Percentiles rank a stretch among this genome's conserved stretches.
Conservation (phyloP, 352 stramenopile genomes). For the Phytophthora niederhauseri region DNA sequence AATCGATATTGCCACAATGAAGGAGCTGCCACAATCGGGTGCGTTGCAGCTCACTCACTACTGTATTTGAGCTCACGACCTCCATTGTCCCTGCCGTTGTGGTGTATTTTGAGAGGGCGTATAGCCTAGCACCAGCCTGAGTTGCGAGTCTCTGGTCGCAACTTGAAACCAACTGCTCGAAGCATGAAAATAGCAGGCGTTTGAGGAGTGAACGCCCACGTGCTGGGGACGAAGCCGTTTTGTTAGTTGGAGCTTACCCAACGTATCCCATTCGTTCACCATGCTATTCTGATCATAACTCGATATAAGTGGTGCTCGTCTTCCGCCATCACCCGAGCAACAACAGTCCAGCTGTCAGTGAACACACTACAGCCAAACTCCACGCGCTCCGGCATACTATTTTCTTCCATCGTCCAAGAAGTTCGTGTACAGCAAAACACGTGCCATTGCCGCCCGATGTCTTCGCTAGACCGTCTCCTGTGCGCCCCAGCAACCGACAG, state of each 20-base stretch:
- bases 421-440: not conserved
- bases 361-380: not conserved
- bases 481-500: not conserved
- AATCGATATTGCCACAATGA: no score
- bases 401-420: not conserved
- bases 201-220: not conserved
- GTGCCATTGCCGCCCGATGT: not conserved
- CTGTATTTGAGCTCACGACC: no score
- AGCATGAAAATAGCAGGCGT: not conserved
- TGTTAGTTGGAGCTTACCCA: not conserved
- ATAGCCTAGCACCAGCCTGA: no score
- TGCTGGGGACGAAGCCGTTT: not conserved
- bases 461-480: not conserved
- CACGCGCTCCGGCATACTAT: not conserved
- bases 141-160: no score
- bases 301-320: not conserved
- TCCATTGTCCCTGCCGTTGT: no score
- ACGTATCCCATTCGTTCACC: not conserved
- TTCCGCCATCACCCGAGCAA: not conserved
- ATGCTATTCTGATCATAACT: not conserved
- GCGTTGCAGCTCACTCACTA: no score
- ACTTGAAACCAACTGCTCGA: no score
- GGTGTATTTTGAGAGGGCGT: no score
- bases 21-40: no score
- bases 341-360: not conserved